Percentiles rank a stretch among this genome's conserved stretches.
Evolutionary conservation across 2,329 filamentous ascomycete species (phyloP).

Genomic region (Arthrobotrys pseudoclavata): DNA sequence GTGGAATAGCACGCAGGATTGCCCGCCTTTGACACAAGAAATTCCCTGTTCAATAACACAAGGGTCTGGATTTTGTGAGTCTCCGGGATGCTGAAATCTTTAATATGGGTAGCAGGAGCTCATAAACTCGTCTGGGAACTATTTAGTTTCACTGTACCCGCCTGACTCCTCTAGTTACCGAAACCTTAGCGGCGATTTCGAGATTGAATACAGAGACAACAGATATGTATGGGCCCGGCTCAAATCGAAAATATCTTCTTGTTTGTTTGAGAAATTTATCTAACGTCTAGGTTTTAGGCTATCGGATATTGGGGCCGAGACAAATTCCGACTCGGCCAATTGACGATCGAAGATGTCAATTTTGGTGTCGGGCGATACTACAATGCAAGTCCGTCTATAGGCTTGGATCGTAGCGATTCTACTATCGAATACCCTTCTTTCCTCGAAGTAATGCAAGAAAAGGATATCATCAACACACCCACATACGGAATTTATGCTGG

Average conservation of each 20-base stretch:
- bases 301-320: conserved; percentile 32
- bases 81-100: neutral
- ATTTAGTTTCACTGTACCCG: conserved; percentile 28
- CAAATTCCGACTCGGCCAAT: conserved; percentile 41
- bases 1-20: conserved; percentile 33
- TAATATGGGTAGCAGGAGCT: neutral
- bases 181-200: conserved; percentile 35
- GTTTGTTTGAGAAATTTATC: neutral
- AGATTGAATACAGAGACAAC: conserved; percentile 19
- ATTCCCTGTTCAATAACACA: neutral
- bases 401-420: conserved; percentile 16
- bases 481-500: conserved; percentile 42
- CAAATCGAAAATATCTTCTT: neutral
- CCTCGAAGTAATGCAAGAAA: conserved; percentile 30
- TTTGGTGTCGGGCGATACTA: conserved; percentile 35
- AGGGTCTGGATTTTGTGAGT: conserved; percentile 40
- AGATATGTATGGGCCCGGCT: conserved; percentile 25
- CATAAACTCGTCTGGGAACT: neutral
- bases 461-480: conserved; percentile 33
- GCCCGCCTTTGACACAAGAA: conserved; percentile 2
- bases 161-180: conserved; percentile 21
- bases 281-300: neutral
- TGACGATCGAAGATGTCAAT: conserved; percentile 33
- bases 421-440: conserved; percentile 24
- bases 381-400: conserved; percentile 31